A percentile compares a stretch with the other conserved stretches of the same genome.
Evolutionary conservation across 306 rosid genomes (phyloP).

Genomic region (Dalbergia oliveri): DNA sequence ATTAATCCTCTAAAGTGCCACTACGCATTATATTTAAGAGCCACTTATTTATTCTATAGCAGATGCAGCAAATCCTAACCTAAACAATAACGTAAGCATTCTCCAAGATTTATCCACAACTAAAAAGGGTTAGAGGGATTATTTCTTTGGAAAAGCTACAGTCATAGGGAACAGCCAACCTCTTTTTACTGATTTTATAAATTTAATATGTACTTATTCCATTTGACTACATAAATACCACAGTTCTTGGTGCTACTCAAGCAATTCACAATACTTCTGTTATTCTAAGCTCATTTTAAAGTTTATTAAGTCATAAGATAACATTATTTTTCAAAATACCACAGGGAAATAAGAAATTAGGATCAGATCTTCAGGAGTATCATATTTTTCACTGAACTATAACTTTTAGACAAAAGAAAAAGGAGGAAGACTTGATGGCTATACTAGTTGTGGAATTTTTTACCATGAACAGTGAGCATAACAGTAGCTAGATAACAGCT

Average conservation of each 20-base stretch:
- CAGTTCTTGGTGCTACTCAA: not conserved
- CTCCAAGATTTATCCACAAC: not conserved
- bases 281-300: not conserved
- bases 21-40: too few relatives aligned
- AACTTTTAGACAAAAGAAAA: not conserved
- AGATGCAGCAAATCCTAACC: not conserved
- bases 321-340: not conserved
- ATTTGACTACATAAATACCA: too few relatives aligned
- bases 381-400: not conserved
- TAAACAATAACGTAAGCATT: not conserved
- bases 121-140: not conserved
- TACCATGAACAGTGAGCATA: not conserved
- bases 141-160: too few relatives aligned
- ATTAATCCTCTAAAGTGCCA: too few relatives aligned
- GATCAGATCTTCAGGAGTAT: not conserved
- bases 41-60: too few relatives aligned
- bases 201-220: not conserved
- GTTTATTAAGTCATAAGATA: not conserved
- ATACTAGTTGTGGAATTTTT: not conserved
- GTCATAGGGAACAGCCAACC: too few relatives aligned
- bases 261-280: not conserved
- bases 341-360: not conserved
- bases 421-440: too few relatives aligned
- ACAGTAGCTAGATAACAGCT: not conserved
- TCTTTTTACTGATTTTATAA: not conserved